Percentiles rank a stretch among this genome's conserved stretches.
phyloP scores from a whole-genome alignment of 176 grass and related monocot genomes.

The Bonia amplexicaulis region DNA sequence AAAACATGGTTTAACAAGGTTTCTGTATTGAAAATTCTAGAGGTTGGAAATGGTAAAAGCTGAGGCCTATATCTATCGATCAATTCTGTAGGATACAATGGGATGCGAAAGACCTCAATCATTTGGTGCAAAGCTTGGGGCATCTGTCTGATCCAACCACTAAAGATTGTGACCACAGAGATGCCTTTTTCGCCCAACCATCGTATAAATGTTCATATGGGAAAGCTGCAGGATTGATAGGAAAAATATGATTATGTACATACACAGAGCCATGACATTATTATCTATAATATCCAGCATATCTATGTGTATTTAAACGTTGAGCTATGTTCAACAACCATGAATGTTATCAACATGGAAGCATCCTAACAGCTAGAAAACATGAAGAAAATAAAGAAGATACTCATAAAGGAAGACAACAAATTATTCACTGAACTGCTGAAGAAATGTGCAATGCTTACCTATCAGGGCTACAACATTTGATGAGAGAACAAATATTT shows the following conservation, averaged over 20 bases:
- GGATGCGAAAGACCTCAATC: slow-evolving; percentile 13
- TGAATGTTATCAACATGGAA: not conserved
- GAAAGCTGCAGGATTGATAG: not conserved
- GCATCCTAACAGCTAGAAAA: slow-evolving; percentile 9
- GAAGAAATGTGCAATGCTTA: slow-evolving; percentile 18
- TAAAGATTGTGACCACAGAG: slow-evolving; percentile 1
- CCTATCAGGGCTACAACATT: slow-evolving; percentile 83
- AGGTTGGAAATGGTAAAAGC: not conserved
- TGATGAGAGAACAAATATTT: slow-evolving; percentile 83
- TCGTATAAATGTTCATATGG: not conserved
- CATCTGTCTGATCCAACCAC: not conserved
- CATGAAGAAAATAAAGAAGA: not conserved
- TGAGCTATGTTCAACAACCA: not conserved
- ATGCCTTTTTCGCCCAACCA: not conserved
- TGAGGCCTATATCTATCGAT: slow-evolving; percentile 1
- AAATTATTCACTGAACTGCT: not conserved
- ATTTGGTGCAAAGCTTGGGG: slow-evolving; percentile 3
- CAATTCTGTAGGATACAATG: slow-evolving; percentile 15
- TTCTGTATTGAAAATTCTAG: slow-evolving; percentile 4
- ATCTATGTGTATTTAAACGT: not conserved
- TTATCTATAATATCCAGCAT: not conserved
- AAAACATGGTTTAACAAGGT: not conserved
- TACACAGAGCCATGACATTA: not conserved
- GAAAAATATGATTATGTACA: not conserved
- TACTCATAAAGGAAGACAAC: not conserved